Base-by-base conservation (phyloP, 768 basidiomycete species). In the Auricularia cornea region DNA sequence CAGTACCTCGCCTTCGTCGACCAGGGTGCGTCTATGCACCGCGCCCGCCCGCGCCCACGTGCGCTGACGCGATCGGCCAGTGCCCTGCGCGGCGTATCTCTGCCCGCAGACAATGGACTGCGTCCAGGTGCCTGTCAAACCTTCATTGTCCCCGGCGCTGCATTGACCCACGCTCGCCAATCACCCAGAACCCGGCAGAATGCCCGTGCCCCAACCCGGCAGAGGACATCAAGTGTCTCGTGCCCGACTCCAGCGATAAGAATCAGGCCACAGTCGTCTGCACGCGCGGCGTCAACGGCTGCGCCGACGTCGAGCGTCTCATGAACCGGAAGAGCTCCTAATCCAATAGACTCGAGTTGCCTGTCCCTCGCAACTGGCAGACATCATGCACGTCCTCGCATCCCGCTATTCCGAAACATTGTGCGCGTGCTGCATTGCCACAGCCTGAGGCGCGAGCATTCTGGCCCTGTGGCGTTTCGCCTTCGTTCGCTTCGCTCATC, bases 91-190 rank as follows among this genome's bases (percentile, higher is more conserved):
- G 10, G 77, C 80, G 59, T 92, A 92, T 70, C 76, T 92, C 23
- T 92, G 91, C 71, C 90, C 89, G 14, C 77, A 80, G 54, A 91
- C 89, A 23, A 77, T 92, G 56, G 82, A 84, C 62, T 93, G 91
- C 66, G 90, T 88, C 11, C 66, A 57, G 23, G 54, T 57, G 28
- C 28, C 18, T 57, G 54, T 28, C 54, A 57, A 57, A 57, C 54
- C 44, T 48, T 48, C 16, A 57, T 57, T 57, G 26, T 28, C 54
- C 54, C 23, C 54, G 30, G 6, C 28, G 12, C 51, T n/a, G 11
- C 51, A 11, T 28, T n/a, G n/a, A 8, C 51, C 8, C n/a, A 52
- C 10, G 20, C 8, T 26, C 28, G 8, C 20, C 26, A 28, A 10
- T 12, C 54, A 30, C 20, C 54, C 54, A 73, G 2, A 75, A 73